Conservation (phyloP, 2,329 filamentous ascomycete genomes). For the Ambrosiella xylebori region DNA sequence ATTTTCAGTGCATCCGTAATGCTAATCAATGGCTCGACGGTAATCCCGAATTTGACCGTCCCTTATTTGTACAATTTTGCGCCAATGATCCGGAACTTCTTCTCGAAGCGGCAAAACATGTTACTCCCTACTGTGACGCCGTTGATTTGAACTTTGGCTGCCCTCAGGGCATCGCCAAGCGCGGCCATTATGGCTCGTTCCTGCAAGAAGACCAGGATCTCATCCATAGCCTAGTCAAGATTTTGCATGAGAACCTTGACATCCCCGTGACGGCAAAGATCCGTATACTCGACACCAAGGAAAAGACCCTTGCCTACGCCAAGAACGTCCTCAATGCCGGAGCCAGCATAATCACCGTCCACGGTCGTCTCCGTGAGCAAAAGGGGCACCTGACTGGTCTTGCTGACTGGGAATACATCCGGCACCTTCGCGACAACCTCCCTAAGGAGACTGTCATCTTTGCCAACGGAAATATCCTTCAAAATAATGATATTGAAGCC, state of each 20-base stretch:
- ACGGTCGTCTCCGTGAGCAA: conserved; percentile 75
- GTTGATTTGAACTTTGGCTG: conserved; percentile 92
- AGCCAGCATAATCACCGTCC: conserved; percentile 83
- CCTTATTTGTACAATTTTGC: conserved; percentile 93
- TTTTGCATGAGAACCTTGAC: conserved; percentile 57
- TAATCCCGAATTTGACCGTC: conserved; percentile 67
- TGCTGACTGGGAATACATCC: conserved; percentile 79
- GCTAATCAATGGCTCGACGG: conserved; percentile 55
- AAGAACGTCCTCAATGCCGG: conserved; percentile 72
- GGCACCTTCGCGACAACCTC: conserved; percentile 65
- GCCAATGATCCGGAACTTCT: conserved; percentile 71
- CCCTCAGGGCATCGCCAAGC: conserved; percentile 83
- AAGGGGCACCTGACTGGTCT: conserved; percentile 91
- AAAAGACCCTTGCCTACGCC: conserved; percentile 78
- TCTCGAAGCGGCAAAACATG: conserved; percentile 59
- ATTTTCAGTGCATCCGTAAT: conserved; percentile 48
- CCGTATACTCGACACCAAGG: conserved; percentile 67
- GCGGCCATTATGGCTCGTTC: conserved; percentile 85
- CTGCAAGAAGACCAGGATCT: conserved; percentile 82
- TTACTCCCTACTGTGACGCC: conserved; percentile 79
- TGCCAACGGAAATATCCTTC: conserved; percentile 87
- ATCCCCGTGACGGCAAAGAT: conserved; percentile 93
- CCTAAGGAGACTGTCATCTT: conserved; percentile 84
- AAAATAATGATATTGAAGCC: conserved; percentile 55
- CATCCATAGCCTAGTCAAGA: conserved; percentile 67